These are phyloP conservation scores for Trichophyton benhamiae DNA, from an alignment of 2,329 filamentous ascomycete species.

Conservation along the genomic window DNA sequence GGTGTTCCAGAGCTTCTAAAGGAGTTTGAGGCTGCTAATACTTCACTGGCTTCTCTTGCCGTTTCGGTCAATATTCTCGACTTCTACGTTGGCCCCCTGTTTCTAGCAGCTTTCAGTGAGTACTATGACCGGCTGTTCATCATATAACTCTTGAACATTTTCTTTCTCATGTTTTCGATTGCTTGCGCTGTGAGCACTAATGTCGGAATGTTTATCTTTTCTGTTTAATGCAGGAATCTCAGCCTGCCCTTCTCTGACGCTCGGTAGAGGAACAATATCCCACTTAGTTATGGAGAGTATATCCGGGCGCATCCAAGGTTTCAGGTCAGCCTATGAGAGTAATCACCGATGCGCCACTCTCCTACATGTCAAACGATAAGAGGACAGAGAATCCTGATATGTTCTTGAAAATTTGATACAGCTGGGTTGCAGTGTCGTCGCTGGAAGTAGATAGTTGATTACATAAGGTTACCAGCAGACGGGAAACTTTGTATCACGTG, in stretches of 20 bases:
- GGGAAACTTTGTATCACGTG: too few species aligned
- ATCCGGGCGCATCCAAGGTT: conserved; percentile 18
- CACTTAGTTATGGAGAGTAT: conserved; percentile 19
- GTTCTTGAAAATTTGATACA: too few species aligned
- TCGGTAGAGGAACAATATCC: conserved; percentile 38
- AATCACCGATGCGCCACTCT: neutral
- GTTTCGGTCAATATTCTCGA: conserved; percentile 52
- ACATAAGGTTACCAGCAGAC: too few species aligned
- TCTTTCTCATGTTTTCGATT: conserved; percentile 49
- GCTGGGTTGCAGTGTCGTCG: too few species aligned
- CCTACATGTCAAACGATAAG: too few species aligned
- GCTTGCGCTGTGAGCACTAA: conserved; percentile 48
- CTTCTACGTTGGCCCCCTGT: conserved; percentile 49
- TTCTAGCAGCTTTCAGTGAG: conserved; percentile 54
- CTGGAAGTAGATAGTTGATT: too few species aligned
- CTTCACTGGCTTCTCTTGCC: conserved; percentile 39
- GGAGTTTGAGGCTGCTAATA: conserved; percentile 35
- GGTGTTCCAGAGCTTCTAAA: conserved; percentile 29
- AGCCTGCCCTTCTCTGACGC: conserved; percentile 26
- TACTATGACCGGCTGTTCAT: conserved; percentile 44
- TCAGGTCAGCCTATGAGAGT: neutral
- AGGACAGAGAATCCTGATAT: too few species aligned
- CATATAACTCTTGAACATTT: conserved; percentile 43
- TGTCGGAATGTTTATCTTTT: conserved; percentile 49
- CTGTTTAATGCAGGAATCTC: conserved; percentile 47